These are phyloP conservation scores for Globisporangium solare DNA, from an alignment of 352 stramenopile species.

Conservation along the genomic window DNA sequence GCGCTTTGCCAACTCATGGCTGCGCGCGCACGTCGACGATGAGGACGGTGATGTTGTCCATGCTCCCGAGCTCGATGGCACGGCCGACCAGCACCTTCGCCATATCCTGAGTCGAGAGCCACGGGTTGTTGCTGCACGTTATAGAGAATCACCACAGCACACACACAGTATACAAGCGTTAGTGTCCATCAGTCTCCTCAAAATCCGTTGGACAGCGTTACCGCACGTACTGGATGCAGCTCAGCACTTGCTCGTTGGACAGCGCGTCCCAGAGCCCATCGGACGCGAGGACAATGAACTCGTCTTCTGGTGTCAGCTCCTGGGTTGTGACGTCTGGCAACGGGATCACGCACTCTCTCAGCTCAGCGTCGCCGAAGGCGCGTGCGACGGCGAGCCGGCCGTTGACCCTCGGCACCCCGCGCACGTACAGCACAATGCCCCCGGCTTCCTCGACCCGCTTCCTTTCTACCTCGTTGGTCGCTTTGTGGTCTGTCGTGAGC, in stretches of 20 bases:
- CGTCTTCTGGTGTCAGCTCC: conserved; percentile 42
- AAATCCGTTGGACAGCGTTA: too few species aligned
- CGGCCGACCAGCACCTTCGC: conserved; percentile 56
- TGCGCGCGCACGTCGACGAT: conserved; percentile 58
- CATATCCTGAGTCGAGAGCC: conserved; percentile 58
- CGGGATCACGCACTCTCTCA: conserved; percentile 56
- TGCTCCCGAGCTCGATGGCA: conserved; percentile 59
- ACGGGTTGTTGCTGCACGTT: conserved; percentile 43
- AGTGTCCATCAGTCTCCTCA: background rate
- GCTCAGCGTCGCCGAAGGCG: conserved; percentile 65
- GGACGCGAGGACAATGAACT: conserved; percentile 74
- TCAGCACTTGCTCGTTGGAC: conserved; percentile 59
- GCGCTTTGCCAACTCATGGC: conserved; percentile 2
- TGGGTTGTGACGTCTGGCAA: conserved; percentile 57
- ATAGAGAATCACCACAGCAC: too few species aligned
- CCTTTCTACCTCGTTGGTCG: conserved; percentile 58
- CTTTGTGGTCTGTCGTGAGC: conserved; percentile 77
- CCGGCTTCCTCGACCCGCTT: conserved; percentile 62
- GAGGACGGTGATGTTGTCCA: conserved; percentile 78
- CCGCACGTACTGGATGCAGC: conserved; percentile 40
- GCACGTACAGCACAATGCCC: conserved; percentile 70
- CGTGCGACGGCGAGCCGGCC: conserved; percentile 58
- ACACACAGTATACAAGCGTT: background rate
- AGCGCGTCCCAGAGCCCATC: conserved; percentile 77
- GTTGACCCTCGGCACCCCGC: conserved; percentile 69